phyloP scores from a whole-genome alignment of 2,329 filamentous ascomycete genomes.

The Rugonectria rugulosa region DNA sequence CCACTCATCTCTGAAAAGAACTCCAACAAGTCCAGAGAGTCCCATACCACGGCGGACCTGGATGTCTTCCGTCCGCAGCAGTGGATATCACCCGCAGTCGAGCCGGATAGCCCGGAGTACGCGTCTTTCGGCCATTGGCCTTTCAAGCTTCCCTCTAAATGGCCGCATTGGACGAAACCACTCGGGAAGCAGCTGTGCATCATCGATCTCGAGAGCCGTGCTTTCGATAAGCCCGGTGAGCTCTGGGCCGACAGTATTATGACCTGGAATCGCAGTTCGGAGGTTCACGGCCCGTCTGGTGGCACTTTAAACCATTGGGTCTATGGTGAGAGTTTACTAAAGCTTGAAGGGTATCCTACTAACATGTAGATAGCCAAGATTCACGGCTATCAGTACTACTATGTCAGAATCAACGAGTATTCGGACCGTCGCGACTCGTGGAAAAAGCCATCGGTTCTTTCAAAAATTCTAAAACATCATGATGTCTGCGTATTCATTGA shows the following conservation, averaged over 20 bases:
- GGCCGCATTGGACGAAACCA: slow-evolving; percentile 42
- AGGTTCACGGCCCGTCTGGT: slow-evolving; percentile 48
- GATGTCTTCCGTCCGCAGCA: slow-evolving; percentile 6
- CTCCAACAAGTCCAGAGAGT: not conserved
- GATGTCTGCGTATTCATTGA: slow-evolving; percentile 54
- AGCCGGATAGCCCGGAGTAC: slow-evolving; percentile 7
- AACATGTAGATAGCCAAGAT: slow-evolving; percentile 47
- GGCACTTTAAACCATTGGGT: slow-evolving; percentile 55
- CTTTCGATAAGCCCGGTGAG: slow-evolving; percentile 45
- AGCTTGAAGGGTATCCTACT: slow-evolving; percentile 21
- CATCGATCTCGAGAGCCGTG: slow-evolving; percentile 54
- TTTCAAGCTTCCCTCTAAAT: slow-evolving; percentile 39
- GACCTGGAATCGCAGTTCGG: slow-evolving; percentile 44
- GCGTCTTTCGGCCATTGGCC: slow-evolving; percentile 20
- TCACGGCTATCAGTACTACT: slow-evolving; percentile 58
- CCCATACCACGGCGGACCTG: no score
- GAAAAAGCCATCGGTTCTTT: slow-evolving; percentile 54
- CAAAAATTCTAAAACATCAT: slow-evolving; percentile 52
- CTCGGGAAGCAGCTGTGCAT: slow-evolving; percentile 53
- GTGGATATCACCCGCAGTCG: slow-evolving; percentile 13
- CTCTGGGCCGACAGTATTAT: slow-evolving; percentile 46
- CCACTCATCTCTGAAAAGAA: not conserved
- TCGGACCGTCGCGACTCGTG: slow-evolving; percentile 53
- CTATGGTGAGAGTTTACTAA: slow-evolving; percentile 42
- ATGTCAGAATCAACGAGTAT: slow-evolving; percentile 48